phyloP scores from a whole-genome alignment of 192 early-diverging fungal species.

The Diversispora epigaea region DNA sequence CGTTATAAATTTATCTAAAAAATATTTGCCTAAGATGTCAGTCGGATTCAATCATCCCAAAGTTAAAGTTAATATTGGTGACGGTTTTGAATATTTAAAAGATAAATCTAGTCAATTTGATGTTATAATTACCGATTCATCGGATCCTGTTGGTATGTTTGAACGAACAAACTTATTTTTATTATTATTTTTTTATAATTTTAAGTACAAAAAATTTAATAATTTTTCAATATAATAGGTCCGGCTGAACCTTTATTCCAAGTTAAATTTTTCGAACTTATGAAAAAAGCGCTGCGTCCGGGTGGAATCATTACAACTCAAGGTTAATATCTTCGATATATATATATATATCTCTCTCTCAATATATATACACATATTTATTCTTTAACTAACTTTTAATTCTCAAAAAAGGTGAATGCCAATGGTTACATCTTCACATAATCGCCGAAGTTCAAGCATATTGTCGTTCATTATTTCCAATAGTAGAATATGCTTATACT shows the following conservation, averaged over 20 bases:
- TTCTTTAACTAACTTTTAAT: neutral
- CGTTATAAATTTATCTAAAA: constrained; percentile 87
- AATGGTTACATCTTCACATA: constrained; percentile 93
- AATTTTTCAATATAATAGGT: constrained; percentile 45
- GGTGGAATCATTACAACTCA: constrained; percentile 96
- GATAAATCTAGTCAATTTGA: constrained; percentile 87
- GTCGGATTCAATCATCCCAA: constrained; percentile 93
- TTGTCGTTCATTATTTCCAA: constrained; percentile 81
- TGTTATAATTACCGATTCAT: constrained; percentile 98
- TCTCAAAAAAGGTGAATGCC: constrained; percentile 75
- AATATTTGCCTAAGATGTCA: constrained; percentile 91
- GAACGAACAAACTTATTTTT: too few relatives aligned
- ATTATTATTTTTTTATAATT: constrained; percentile 13
- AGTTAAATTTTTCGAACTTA: constrained; percentile 88
- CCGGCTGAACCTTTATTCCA: constrained; percentile 95
- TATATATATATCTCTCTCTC: neutral
- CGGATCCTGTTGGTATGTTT: constrained; percentile 81
- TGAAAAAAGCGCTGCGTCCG: constrained; percentile 83
- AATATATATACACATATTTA: too few relatives aligned
- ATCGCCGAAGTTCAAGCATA: constrained; percentile 88
- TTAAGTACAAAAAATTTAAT: too few relatives aligned
- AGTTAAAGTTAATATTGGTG: constrained; percentile 91
- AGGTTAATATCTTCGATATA: constrained; percentile 51
- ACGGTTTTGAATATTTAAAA: constrained; percentile 92
- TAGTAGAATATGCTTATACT: constrained; percentile 91